phyloP scores from a whole-genome alignment of 202 grass and related monocot genomes.

The Hordeum pubiflorum region DNA sequence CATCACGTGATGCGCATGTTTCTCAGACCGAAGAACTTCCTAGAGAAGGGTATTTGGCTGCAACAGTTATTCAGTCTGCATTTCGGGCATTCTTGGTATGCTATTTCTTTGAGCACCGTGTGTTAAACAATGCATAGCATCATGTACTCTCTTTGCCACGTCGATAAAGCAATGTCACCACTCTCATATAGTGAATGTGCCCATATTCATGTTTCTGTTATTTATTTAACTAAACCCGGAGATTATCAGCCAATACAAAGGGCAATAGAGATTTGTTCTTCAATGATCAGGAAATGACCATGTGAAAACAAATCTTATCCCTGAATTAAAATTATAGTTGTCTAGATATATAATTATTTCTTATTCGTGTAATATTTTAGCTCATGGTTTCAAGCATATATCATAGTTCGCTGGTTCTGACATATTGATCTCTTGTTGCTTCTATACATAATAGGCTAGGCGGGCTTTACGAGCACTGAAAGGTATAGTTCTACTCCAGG shows the following conservation, averaged over 20 bases:
- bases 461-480: slow-evolving; percentile 88
- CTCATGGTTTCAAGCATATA: slow-evolving; percentile 11
- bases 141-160: background rate
- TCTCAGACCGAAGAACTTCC: slow-evolving; percentile 40
- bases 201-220: background rate
- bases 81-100: slow-evolving; percentile 97
- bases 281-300: background rate
- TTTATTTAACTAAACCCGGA: slow-evolving; percentile 1
- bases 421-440: slow-evolving; percentile 5
- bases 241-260: background rate
- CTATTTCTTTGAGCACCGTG: slow-evolving; percentile 1
- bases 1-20: slow-evolving; percentile 33
- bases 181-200: background rate
- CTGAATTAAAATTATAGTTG: slow-evolving; percentile 11
- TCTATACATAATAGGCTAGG: slow-evolving; percentile 60
- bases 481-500: slow-evolving; percentile 87
- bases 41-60: slow-evolving; percentile 48
- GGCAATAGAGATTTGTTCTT: slow-evolving; percentile 5
- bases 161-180: background rate
- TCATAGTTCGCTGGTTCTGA: slow-evolving; percentile 1
- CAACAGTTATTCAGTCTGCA: slow-evolving; percentile 76
- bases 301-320: slow-evolving; percentile 8
- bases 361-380: background rate
- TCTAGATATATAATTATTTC: slow-evolving; percentile 3
- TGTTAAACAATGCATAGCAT: background rate